Evolutionary conservation across 768 basidiomycete genomes (phyloP), one percentile per base, ranked within the genome.

Genomic region (Cystofilobasidium capitatum): DNA sequence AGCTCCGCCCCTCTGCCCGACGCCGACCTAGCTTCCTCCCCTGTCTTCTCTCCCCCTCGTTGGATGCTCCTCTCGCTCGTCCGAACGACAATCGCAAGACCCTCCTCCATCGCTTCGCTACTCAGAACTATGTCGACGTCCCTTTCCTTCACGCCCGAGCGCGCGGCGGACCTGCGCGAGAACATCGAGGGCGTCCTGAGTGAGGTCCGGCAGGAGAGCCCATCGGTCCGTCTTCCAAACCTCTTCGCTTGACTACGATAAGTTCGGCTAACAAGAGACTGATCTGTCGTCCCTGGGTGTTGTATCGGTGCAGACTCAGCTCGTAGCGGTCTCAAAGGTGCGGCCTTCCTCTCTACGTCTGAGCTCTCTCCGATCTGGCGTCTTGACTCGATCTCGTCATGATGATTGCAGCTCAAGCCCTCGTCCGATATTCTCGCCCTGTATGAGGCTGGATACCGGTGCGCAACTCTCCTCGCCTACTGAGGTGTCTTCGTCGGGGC

Each of bases 341-440:
- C 5, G 65, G n/a, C n/a, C n/a, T n/a, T 13, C 20, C n/a, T 35
- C 16, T 44, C 64, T 29, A 65, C 40, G 31, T 20, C 36, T 17
- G 10, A 58, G 20, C 58, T 60, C 49, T 7, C 4, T 8, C 31
- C 29, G 5, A 4, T n/a, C 26, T 29, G 29, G 12, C 29, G 5
- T 12, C 16, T 31, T 55, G 29, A 29, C 51, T 12, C n/a, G n/a
- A n/a, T 20, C 45, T 20, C 45, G 45, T 31, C 17, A 17, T 31
- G 5, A 16, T 17, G 14, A 31, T 26, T 33, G 16, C 62, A 69
- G 78, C 83, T 86, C 74, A 97, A 97, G 75, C 89, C 94, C 6
- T 83, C 87, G 4, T 83, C 85, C 12, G 94, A 98, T 77, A 85
- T 98, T 69, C 80, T 85, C 33, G 87, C 87, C 13, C 88, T 91